These are phyloP conservation scores for Corylus heterophylla DNA, from an alignment of 306 rosid genomes.

Conservation along the genomic window DNA sequence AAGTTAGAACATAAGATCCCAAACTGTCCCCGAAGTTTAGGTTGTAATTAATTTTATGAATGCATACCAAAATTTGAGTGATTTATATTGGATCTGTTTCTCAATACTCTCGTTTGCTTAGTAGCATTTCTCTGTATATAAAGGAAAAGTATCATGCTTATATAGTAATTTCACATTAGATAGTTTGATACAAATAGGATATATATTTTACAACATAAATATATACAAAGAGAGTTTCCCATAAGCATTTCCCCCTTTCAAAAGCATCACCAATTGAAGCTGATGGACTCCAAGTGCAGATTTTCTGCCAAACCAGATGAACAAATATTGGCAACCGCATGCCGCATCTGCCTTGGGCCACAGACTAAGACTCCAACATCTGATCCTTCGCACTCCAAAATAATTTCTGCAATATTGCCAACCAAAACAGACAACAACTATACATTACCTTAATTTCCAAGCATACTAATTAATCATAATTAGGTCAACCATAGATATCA, in stretches of 20 bases:
- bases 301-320: conserved; percentile 41
- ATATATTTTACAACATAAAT: too few relatives aligned
- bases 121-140: too few relatives aligned
- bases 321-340: conserved; percentile 51
- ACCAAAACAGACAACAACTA: not conserved
- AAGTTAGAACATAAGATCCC: too few relatives aligned
- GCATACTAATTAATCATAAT: too few relatives aligned
- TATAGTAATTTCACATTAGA: too few relatives aligned
- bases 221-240: too few relatives aligned
- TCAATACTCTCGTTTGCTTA: too few relatives aligned
- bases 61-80: too few relatives aligned
- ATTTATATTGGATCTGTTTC: too few relatives aligned
- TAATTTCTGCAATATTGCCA: conserved; percentile 32
- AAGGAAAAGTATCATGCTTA: not conserved
- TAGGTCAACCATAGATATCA: not conserved
- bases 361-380: conserved; percentile 52
- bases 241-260: not conserved
- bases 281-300: conserved; percentile 51
- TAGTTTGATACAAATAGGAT: too few relatives aligned
- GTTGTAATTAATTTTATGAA: too few relatives aligned
- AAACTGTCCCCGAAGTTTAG: not conserved
- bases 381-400: conserved; percentile 39
- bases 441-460: too few relatives aligned
- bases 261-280: conserved; percentile 43
- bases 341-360: conserved; percentile 55